Evolutionary conservation across 1,139 yeast genomes (phyloP), one percentile per base, ranked within the genome.

Genomic region (Entelexis sorbosivorans): DNA sequence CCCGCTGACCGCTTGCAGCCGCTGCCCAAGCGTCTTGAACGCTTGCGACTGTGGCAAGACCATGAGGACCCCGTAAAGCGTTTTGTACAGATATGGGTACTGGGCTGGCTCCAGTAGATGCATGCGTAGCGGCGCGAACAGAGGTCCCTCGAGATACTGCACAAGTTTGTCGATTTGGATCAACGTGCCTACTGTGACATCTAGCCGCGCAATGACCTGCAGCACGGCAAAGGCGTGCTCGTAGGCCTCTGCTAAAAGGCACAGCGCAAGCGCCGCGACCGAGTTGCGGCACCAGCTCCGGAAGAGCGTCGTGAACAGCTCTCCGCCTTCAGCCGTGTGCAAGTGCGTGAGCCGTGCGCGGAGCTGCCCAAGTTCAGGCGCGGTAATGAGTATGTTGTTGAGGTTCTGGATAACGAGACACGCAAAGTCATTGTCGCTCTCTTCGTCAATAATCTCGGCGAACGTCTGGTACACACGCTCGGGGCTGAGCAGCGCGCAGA

Each of bases 1-100:
- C 5, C 70, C 65, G 16, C 75, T 69, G 40, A 77, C 76, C 42
- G 85, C 73, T 52, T 77, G 77, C 50, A 91, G 73, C 55, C 99
- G 73, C 63, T 83, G 86, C 57, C 82, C 82, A 57, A 93, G 73
- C 0, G 85, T 79, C 22, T 77, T 79, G 66, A 87, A 93, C 0
- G 98, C 95, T n/a, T 87, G 77, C 0, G 96, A 86, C 64, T 93
- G 99, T 0, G 99, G 99, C 50, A 93, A 69, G 6, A 93, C 74
- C 99, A 93, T 93, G 54, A 93, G 72, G 46, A 93, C 75, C 1
- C 98, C 98, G 64, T 88, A 93, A 31, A 93, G 73, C 47, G 95
- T 84, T 64, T 88, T 87, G 73, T 83, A 86, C 40, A 93, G 69
- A 61, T 76, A 84, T 0, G 95, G 95, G 63, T 85, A 77, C 60